A percentile compares a stretch with the other conserved stretches of the same genome.
Evolutionary conservation across 495 filamentous ascomycete species (phyloP).

Genomic region (Neurospora hispaniola): DNA sequence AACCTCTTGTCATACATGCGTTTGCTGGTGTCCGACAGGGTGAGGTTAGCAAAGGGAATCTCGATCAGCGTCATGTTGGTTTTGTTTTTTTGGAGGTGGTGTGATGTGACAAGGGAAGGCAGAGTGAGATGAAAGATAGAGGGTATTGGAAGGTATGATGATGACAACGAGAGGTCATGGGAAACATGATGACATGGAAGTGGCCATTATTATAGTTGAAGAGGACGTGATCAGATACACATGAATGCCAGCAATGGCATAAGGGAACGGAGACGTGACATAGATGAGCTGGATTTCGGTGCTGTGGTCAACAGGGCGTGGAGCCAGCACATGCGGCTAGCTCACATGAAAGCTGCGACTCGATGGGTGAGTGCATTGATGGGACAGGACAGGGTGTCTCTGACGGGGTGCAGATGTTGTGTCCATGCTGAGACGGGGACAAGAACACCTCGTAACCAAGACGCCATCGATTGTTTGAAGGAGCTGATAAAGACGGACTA

Average conservation of each 20-base stretch:
- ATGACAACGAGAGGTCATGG: not conserved
- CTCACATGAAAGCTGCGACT: not conserved
- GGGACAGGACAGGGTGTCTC: not conserved
- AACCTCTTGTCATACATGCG: conserved; percentile 28
- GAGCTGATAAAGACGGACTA: not conserved
- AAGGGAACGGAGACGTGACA: not conserved
- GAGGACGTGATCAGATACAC: not conserved
- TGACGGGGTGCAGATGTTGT: not conserved
- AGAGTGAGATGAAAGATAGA: not conserved
- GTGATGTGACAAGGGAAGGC: not conserved
- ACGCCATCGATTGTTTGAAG: not conserved
- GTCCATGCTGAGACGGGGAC: not conserved
- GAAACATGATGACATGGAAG: not conserved
- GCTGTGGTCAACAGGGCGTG: not conserved
- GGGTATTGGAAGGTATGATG: not conserved
- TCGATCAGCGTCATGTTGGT: conserved; percentile 17
- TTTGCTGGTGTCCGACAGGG: conserved; percentile 14
- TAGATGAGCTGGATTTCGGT: not conserved
- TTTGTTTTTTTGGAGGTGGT: not conserved
- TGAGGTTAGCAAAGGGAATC: conserved; percentile 4
- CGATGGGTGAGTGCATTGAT: not conserved
- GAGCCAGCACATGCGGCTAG: not conserved
- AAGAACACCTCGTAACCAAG: not conserved
- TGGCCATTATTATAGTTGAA: not conserved
- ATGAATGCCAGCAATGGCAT: not conserved